Base-by-base conservation (phyloP, 2,329 filamentous ascomycete genomes). In the Aureobasidium namibiae region DNA sequence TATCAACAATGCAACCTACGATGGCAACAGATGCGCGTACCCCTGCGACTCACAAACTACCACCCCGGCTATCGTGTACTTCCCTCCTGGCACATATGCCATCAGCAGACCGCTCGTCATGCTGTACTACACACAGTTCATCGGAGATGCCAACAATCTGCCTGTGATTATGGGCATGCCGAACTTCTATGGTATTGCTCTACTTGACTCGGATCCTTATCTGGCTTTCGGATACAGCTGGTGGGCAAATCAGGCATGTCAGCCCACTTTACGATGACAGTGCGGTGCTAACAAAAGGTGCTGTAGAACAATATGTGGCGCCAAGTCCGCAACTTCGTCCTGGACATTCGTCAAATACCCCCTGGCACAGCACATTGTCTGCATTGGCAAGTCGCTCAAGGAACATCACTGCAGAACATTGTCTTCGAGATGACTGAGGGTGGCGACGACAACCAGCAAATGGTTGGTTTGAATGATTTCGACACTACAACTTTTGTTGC, bases 301-400 rank as follows among this genome's bases (percentile, higher is more conserved):
- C 4, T 31, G 16, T 68, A 71, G 61, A 72, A 69, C 62, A 74
- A 74, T 63, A 82, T 84, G 71, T 84, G 77, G 70, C 76, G 81
- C 10, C 80, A 84, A 65, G 74, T 85, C 23, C 76, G 78, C 46
- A 85, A 85, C 68, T 74, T 85, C 52, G 68, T 82, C 45, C 70
- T 85, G 34, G 82, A 84, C 63, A 76, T 80, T 34, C 70, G 67
- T 4, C 54, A 59, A 14, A 64, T 68, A 1, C 65, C 66, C 2
- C 53, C 60, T 6, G 62, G 63, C n/a, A 45, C 50, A 23, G 68
- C 67, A 16, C 71, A 72, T 42, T 83, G 80, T 61, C 80, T 88
- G 29, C 85, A 88, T 68, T 88, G 85, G 85, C 83, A 86, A 53
- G 83, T 85, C 6, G 82, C 82, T 1, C 85, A 88, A 69, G 84